Evolutionary conservation across 768 basidiomycete species (phyloP), one percentile per base, ranked within the genome.

Genomic region (Amanita rubescens): DNA sequence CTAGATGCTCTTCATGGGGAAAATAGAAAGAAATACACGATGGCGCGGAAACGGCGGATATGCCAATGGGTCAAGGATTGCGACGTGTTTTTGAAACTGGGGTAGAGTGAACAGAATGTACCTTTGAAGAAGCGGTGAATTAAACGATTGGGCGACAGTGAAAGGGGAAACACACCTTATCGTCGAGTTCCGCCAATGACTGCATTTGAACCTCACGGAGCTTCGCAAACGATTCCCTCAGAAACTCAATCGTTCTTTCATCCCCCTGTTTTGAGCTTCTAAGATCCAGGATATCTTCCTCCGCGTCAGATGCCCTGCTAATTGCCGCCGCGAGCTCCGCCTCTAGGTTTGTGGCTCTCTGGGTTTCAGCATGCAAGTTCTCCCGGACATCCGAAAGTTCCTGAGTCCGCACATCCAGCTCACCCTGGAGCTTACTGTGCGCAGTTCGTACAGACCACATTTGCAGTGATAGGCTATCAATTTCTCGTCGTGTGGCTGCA

Each of bases 121-220:
- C 35, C 52, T 53, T 19, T 30, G 33, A 15, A 45, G n/a, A 10
- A 19, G 3, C 22, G 8, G 49, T 37, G 27, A 50, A 22, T 15
- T 24, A 3, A 24, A 15, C 15, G 19, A 61, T 60, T 17, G 65
- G 61, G 30, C 67, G 63, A 7, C n/a, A 25, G 61, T 59, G n/a
- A 66, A 59, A 17, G 62, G 63, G n/a, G 59, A 67, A 69, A 47
- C 11, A 34, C 38, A 55, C 74, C 70, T 70, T 67, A 37, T 63
- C 59, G 39, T 71, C 68, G 34, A 73, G 49, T 56, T 69, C 69
- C 19, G 60, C 62, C 53, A 75, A 58, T 27, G 62, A 65, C 20
- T 68, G 62, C 59, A 63, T 58, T 55, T 75, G 71, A 6, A 57
- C 53, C n/a, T 69, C 63, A 12, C 63, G 66, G 46, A 73, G 57